A percentile compares a stretch with the other conserved stretches of the same genome.
Conservation (phyloP, 805 yeast species). For the Saccharomycopsis schoenii region DNA sequence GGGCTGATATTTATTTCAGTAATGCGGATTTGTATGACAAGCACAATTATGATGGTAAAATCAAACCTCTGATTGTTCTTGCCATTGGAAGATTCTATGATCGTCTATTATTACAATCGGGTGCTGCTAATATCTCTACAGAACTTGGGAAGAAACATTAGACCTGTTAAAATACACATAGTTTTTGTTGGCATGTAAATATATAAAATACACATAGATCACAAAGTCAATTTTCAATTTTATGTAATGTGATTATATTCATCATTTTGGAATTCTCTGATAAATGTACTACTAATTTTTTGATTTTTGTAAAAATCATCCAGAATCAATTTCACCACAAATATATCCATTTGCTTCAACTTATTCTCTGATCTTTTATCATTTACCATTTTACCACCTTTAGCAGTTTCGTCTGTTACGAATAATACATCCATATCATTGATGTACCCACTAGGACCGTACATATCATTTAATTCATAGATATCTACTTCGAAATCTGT, state of each 20-base stretch:
- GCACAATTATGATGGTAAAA: conserved; percentile 16
- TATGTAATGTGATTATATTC: conserved; percentile 5
- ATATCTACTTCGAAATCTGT: conserved; percentile 35
- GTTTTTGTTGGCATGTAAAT: background rate
- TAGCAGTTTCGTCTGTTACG: conserved; percentile 67
- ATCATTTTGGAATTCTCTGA: conserved; percentile 32
- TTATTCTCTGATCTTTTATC: conserved; percentile 47
- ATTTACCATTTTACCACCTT: conserved; percentile 71
- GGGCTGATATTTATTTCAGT: conserved; percentile 13
- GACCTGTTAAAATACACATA: background rate
- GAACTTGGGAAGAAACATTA: background rate
- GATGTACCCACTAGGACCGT: conserved; percentile 86
- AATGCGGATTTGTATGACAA: conserved; percentile 14
- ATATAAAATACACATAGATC: background rate
- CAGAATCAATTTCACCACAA: conserved; percentile 58
- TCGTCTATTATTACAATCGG: conserved; percentile 9
- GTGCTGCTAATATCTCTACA: background rate
- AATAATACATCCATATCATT: conserved; percentile 69
- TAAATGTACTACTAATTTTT: conserved; percentile 77
- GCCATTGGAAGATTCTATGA: conserved; percentile 5
- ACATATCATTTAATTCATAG: conserved; percentile 66
- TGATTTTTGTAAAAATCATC: conserved; percentile 43
- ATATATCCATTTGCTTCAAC: conserved; percentile 40
- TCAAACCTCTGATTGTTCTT: conserved; percentile 14
- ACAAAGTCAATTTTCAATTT: background rate